Evolutionary conservation across 495 filamentous ascomycete species (phyloP), one percentile per base, ranked within the genome.

Genomic region (Haplographium delicatum): DNA sequence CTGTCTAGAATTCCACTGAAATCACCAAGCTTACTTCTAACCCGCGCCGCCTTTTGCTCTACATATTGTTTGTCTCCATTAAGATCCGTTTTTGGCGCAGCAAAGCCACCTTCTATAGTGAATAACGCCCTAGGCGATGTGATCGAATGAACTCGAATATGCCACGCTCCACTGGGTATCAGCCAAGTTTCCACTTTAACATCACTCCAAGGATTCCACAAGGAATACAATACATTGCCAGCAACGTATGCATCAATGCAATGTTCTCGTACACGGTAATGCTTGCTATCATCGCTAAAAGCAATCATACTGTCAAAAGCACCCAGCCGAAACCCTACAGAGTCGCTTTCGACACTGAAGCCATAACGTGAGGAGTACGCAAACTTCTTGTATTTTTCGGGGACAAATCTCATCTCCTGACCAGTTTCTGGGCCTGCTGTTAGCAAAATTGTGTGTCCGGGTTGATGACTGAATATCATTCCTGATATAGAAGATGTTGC

Each of bases 351-450:
- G 30, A 53, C 31, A 34, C 41, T 45, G 33, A 53, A 53, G 4
- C 40, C 33, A 31, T 44, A 53, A 5, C 38, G 30, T 13, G 50
- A 45, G 7, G 50, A 53, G 50, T 53, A 53, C 20, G 50, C 50
- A 31, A 53, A 53, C 20, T 53, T 53, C 25, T 42, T 53, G 50
- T 53, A 53, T 23, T 53, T 53, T 24, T 42, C 50, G 13, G 41
- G 38, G 4, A 25, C 15, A n/a, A 22, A 18, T 19, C 39, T 25
- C 38, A 44, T 42, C 13, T 28, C 18, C 42, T 53, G 41, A 10
- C 25, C 39, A 13, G 50, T 53, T 20, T 44, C 41, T 28, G 41
- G 50, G n/a, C 50, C 50, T 13, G 50, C 50, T n/a, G 42, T 44
- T 7, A 53, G 25, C 2, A 53, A 30, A 10, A 53, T 15, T 25